These are phyloP conservation scores for Capsicum baccatum DNA, from an alignment of 257 asterid species.

Conservation along the genomic window DNA sequence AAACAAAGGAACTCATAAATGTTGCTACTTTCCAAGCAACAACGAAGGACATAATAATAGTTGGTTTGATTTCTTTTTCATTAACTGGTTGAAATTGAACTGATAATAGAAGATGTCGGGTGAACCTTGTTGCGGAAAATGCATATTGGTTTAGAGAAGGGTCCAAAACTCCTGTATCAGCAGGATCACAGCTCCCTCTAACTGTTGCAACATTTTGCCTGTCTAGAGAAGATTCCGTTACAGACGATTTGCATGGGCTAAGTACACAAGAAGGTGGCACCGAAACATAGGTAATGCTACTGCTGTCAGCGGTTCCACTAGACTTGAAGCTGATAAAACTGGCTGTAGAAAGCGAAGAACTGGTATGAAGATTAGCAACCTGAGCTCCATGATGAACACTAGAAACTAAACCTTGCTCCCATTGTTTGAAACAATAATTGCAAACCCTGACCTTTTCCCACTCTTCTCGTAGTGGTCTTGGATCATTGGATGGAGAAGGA, in stretches of 20 bases:
- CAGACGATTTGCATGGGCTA: slow-evolving; percentile 62
- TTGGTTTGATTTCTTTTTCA: background rate
- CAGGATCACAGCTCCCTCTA: slow-evolving; percentile 41
- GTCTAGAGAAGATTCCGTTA: slow-evolving; percentile 57
- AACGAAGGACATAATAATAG: background rate
- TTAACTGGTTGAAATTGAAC: background rate
- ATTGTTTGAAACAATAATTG: slow-evolving; percentile 77
- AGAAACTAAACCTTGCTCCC: slow-evolving; percentile 54
- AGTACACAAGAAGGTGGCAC: slow-evolving; percentile 62
- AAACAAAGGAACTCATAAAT: background rate
- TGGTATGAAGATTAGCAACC: slow-evolving; percentile 51
- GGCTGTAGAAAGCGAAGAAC: slow-evolving; percentile 64
- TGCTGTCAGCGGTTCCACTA: slow-evolving; percentile 71
- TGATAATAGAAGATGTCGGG: slow-evolving; percentile 25
- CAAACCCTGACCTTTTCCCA: slow-evolving; percentile 84
- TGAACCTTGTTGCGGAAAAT: slow-evolving; percentile 65
- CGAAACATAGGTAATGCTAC: slow-evolving; percentile 59
- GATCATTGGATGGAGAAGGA: slow-evolving; percentile 50
- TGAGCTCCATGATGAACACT: slow-evolving; percentile 52
- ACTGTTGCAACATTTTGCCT: slow-evolving; percentile 49
- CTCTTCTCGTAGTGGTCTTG: slow-evolving; percentile 51
- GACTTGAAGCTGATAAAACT: slow-evolving; percentile 88
- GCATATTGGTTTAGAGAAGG: slow-evolving; percentile 48
- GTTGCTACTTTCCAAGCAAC: slow-evolving; percentile 24
- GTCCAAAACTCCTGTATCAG: slow-evolving; percentile 42